These are phyloP conservation scores for Stagonosporopsis chrysanthemi DNA, from an alignment of 2,329 filamentous ascomycete genomes.

Conservation along the genomic window DNA sequence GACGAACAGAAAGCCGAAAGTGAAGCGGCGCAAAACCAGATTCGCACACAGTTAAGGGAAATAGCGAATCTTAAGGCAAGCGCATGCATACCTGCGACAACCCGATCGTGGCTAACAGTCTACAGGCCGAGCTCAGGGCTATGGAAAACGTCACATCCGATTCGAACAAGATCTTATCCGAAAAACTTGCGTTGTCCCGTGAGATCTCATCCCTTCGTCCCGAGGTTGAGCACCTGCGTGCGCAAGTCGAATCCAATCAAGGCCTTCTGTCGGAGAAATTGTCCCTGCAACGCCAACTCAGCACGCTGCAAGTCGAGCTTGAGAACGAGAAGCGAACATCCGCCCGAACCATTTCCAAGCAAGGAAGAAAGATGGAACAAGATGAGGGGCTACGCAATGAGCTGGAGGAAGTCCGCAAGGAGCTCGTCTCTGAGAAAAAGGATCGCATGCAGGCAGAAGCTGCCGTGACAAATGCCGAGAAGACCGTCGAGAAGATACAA, in stretches of 20 bases:
- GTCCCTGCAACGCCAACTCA: constrained; percentile 78
- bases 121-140: constrained; percentile 73
- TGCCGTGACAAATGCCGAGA: constrained; percentile 49
- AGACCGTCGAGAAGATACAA: constrained; percentile 41
- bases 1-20: constrained; percentile 56
- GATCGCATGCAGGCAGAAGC: constrained; percentile 53
- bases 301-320: constrained; percentile 78
- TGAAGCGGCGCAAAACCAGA: constrained; percentile 58
- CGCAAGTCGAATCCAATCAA: constrained; percentile 68
- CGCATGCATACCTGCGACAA: constrained; percentile 56
- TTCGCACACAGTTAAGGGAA: constrained; percentile 62
- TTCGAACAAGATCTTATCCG: constrained; percentile 72
- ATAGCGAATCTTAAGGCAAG: constrained; percentile 64
- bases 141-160: constrained; percentile 72
- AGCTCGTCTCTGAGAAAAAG: constrained; percentile 56
- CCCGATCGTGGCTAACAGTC: constrained; percentile 22
- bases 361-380: constrained; percentile 58
- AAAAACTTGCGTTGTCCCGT: constrained; percentile 68
- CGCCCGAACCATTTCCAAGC: constrained; percentile 63
- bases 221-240: constrained; percentile 68
- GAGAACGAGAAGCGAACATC: constrained; percentile 80
- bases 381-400: constrained; percentile 56
- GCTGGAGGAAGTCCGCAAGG: constrained; percentile 56
- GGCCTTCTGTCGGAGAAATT: constrained; percentile 79
- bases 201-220: constrained; percentile 66